Percentiles rank a stretch among this genome's conserved stretches.
phyloP scores from a whole-genome alignment of 108 stramenopile species.

The Hondaea fermentalgiana region DNA sequence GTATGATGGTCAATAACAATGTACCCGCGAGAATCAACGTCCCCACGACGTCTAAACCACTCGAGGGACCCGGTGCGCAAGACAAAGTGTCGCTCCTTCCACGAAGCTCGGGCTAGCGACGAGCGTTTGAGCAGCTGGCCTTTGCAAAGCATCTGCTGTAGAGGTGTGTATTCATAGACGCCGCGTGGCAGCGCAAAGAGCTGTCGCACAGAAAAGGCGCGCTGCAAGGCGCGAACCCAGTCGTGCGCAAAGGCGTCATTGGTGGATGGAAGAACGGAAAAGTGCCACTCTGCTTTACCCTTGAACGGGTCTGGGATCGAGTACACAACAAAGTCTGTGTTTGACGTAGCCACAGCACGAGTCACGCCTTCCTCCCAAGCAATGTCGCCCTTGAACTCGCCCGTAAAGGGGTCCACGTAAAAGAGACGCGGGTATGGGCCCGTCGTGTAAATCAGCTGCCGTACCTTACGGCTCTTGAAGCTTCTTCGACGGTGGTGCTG shows the following conservation, averaged over 20 bases:
- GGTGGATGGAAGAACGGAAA: not conserved
- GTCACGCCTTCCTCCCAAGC: not conserved
- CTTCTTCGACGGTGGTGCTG: not conserved
- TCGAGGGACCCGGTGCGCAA: not conserved
- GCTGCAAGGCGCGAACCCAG: not conserved
- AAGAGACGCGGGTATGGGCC: not conserved
- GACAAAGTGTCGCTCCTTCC: not conserved
- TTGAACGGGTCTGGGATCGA: not conserved
- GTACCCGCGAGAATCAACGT: not conserved
- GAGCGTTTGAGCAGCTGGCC: not conserved
- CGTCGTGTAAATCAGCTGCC: not conserved
- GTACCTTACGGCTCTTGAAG: not conserved
- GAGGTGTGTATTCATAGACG: not conserved
- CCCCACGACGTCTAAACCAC: not conserved
- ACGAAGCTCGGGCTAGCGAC: not conserved
- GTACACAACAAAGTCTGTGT: not conserved
- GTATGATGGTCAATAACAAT: not conserved
- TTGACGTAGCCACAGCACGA: not conserved
- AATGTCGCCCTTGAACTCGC: slow-evolving; percentile 10
- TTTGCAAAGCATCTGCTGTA: not conserved
- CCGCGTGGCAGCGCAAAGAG: not conserved
- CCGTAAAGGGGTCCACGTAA: not conserved
- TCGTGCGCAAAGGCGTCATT: not conserved
- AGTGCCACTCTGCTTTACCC: not conserved
- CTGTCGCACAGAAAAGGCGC: not conserved